Evolutionary conservation across 2,329 filamentous ascomycete genomes (phyloP), one percentile per base, ranked within the genome.

Genomic region (Colletotrichum sojae): DNA sequence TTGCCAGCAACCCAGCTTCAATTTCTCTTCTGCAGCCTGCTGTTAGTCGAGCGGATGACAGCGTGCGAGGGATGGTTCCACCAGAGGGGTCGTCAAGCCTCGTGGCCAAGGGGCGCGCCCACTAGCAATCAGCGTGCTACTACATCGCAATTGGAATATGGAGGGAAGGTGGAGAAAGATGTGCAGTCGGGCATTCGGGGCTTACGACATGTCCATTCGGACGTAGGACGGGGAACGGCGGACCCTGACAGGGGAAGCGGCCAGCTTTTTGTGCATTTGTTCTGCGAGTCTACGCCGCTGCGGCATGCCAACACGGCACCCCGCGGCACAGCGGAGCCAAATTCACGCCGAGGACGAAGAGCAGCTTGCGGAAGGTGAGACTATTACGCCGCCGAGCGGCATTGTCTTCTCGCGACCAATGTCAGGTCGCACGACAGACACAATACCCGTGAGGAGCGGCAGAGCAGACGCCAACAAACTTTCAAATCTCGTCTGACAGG

Each of bases 151-250:
- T 57, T 57, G 54, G 65, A 45, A 48, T 48, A 68, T 64, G 43
- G 49, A 49, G 9, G 55, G 55, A 55, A 51, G 51, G 49, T 60
- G 61, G 55, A 60, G 27, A 36, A 49, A 49, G 40, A 53, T 45
- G 43, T 48, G 43, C 62, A 40, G 43, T 56, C 55, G 62, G 67
- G 62, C 51, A 36, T 66, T 67, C 67, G 67, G 67, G 56, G 49
- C 62, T 61, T 69, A 46, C 62, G 51, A 56, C 18, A 56, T 61
- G 36, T 52, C 62, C 67, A 52, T 56, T 67, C 62, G 62, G 55
- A 61, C 62, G 62, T 66, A 66, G 45, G 31, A 66, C 62, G 62
- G 51, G 63, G 62, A 54, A 60, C 25, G 31, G 66, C 49, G 49
- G 62, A 36, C 27, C 25, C 60, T 62, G 40, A 15, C 55, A 60